These are phyloP conservation scores for Xylaria polymorpha DNA, from an alignment of 2,329 filamentous ascomycete genomes.

Conservation along the genomic window DNA sequence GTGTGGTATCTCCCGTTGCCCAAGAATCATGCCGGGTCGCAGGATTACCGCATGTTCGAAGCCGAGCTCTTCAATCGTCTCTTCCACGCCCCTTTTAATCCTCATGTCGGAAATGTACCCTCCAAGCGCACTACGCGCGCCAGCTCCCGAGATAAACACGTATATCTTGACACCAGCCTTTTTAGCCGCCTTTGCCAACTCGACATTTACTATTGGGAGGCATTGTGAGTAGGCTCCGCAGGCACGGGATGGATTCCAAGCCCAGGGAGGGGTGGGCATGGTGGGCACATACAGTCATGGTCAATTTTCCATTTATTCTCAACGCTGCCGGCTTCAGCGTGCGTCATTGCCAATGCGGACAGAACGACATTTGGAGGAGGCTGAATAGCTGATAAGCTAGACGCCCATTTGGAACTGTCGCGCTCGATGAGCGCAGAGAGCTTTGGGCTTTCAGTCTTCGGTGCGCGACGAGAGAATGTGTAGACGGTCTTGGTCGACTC, in stretches of 20 bases:
- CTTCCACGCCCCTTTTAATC: slow-evolving; percentile 11
- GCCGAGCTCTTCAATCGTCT: slow-evolving; percentile 1
- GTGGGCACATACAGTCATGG: slow-evolving; percentile 2
- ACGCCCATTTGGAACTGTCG: slow-evolving; percentile 4
- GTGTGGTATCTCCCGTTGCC: slow-evolving; percentile 5
- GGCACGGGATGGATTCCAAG: not conserved
- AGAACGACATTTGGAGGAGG: slow-evolving; percentile 1
- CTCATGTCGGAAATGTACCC: slow-evolving; percentile 9
- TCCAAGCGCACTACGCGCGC: not conserved
- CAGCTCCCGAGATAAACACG: slow-evolving; percentile 4
- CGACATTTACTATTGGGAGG: slow-evolving; percentile 6
- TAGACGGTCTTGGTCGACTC: slow-evolving; percentile 6
- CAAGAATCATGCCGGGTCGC: slow-evolving; percentile 21
- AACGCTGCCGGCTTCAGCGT: not conserved
- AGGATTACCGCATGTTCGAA: slow-evolving; percentile 5
- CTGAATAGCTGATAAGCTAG: not conserved
- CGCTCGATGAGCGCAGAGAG: not conserved
- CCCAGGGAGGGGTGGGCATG: not conserved
- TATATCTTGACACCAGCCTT: slow-evolving; percentile 4
- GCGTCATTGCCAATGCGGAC: slow-evolving; percentile 12
- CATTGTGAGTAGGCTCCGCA: not conserved
- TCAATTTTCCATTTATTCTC: slow-evolving; percentile 20
- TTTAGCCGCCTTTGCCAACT: slow-evolving; percentile 5
- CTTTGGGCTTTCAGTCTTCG: slow-evolving; percentile 9
- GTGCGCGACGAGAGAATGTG: slow-evolving; percentile 10